Evolutionary conservation across 2,329 filamentous ascomycete species (phyloP), one percentile per base, ranked within the genome.

Genomic region (Paecilomyces fulvus): DNA sequence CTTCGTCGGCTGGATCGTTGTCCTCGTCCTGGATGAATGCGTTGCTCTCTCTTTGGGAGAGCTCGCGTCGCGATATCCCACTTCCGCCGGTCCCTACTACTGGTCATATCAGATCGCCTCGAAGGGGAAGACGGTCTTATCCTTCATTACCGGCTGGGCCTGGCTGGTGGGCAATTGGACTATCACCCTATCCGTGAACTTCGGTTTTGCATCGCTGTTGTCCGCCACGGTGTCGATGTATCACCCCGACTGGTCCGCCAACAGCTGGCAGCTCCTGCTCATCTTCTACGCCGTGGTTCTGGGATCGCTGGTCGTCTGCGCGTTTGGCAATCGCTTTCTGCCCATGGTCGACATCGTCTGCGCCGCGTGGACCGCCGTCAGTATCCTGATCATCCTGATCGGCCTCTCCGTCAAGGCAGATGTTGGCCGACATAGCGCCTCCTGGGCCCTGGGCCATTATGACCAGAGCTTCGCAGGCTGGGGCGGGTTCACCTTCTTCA

Each of bases 201-300:
- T 82, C 58, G 79, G 78, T 3, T 81, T 83, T 57, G 80, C 81
- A 1, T 80, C 77, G 1, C 64, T 85, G 51, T 71, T 84, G 31
- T 77, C 77, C 2, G 80, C 77, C 0, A 77, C 76, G 0, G 67
- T 82, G 3, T 75, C 77, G 2, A 77, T 85, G 61, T 84, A 79
- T 61, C 77, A 81, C 54, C 79, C 80, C 0, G 75, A 79, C 56
- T 83, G 79, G 66, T 72, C 66, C 0, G 72, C 80, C 50, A 78
- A 77, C 49, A 67, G 76, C 28, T 90, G 86, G 77, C 86, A 90
- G 69, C 76, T 88, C 17, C 83, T 88, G 57, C 75, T 90, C 21
- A 83, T 89, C 60, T 90, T 90, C 73, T 80, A 88, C 63, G 86
- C 75, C 52, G 78, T 90, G 60, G 88, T 85, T 20, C 63, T 90